Conservation (phyloP, 352 stramenopile species). For the Phytophthora pinifolia region DNA sequence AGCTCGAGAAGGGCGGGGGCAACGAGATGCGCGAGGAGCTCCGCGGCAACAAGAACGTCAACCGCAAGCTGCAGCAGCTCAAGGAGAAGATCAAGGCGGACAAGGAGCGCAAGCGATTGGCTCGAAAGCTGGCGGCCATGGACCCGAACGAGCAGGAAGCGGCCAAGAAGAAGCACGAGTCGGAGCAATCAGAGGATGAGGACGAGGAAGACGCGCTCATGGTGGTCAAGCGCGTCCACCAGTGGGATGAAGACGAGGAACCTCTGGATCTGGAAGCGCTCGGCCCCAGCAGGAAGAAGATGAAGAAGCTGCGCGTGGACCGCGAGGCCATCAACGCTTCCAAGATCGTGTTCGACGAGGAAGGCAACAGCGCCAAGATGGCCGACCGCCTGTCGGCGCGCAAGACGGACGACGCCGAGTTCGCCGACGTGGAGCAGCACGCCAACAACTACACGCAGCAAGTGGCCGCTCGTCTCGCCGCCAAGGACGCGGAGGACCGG, state of each 20-base stretch:
- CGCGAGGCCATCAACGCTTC: slow-evolving; percentile 60
- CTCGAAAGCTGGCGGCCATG: slow-evolving; percentile 61
- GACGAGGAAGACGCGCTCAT: slow-evolving; percentile 91
- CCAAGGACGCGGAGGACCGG: slow-evolving; percentile 81
- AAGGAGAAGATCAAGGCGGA: slow-evolving; percentile 98
- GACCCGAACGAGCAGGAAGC: slow-evolving; percentile 34
- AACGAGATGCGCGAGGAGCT: slow-evolving; percentile 87
- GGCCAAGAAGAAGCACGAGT: slow-evolving; percentile 40
- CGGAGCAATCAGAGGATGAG: slow-evolving; percentile 64
- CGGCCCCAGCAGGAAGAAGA: slow-evolving; percentile 69
- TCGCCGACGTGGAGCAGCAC: slow-evolving; percentile 70
- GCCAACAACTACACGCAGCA: slow-evolving; percentile 61
- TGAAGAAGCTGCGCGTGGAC: slow-evolving; percentile 88
- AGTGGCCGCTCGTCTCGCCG: slow-evolving; percentile 66
- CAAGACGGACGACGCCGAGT: slow-evolving; percentile 39
- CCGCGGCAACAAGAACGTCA: slow-evolving; percentile 96
- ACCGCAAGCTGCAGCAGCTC: slow-evolving; percentile 95
- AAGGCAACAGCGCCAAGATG: slow-evolving; percentile 82
- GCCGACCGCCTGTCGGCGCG: slow-evolving; percentile 62
- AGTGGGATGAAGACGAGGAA: slow-evolving; percentile 69
- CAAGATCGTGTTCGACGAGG: slow-evolving; percentile 95
- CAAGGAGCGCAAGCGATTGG: slow-evolving; percentile 93
- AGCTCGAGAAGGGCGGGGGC: slow-evolving; percentile 46
- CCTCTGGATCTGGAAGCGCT: slow-evolving; percentile 58
- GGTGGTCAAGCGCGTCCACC: slow-evolving; percentile 91